phyloP scores from a whole-genome alignment of 208 protist genomes.

The Perkinsela sp. region DNA sequence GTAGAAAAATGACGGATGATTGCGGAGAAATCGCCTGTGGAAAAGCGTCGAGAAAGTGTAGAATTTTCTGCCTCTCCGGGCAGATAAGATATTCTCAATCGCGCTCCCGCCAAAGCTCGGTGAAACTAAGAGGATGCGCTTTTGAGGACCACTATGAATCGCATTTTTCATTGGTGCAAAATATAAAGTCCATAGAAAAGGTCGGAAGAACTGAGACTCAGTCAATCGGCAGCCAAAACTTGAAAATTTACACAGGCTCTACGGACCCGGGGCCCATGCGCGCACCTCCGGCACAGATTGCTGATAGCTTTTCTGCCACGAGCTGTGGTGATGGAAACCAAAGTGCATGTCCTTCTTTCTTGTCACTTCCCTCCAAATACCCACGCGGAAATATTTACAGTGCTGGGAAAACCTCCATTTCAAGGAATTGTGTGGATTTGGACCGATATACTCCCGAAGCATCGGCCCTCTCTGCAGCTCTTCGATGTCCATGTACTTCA shows the following conservation, averaged over 20 bases:
- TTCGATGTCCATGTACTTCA: slow-evolving; percentile 61
- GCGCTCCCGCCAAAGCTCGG: neutral
- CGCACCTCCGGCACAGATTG: slow-evolving; percentile 49
- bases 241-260: slow-evolving; percentile 3
- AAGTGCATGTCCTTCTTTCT: slow-evolving; percentile 60
- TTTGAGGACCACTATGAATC: too few species aligned
- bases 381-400: slow-evolving; percentile 37
- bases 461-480: slow-evolving; percentile 49
- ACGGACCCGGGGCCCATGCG: slow-evolving; percentile 22
- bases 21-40: neutral
- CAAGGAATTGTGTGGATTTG: slow-evolving; percentile 44
- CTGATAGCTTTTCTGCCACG: slow-evolving; percentile 58
- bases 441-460: slow-evolving; percentile 54
- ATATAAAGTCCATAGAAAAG: slow-evolving; percentile 5
- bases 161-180: slow-evolving; percentile 1
- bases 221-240: slow-evolving; percentile 5
- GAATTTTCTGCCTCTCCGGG: neutral
- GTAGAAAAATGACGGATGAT: neutral
- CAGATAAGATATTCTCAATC: neutral
- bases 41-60: neutral
- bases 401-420: slow-evolving; percentile 60
- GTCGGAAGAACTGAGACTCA: slow-evolving; percentile 1
- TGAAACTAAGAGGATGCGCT: neutral
- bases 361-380: slow-evolving; percentile 50
- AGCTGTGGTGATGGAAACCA: slow-evolving; percentile 41